These are phyloP conservation scores for Globisporangium nagaii DNA, from an alignment of 352 stramenopile genomes.

Conservation along the genomic window DNA sequence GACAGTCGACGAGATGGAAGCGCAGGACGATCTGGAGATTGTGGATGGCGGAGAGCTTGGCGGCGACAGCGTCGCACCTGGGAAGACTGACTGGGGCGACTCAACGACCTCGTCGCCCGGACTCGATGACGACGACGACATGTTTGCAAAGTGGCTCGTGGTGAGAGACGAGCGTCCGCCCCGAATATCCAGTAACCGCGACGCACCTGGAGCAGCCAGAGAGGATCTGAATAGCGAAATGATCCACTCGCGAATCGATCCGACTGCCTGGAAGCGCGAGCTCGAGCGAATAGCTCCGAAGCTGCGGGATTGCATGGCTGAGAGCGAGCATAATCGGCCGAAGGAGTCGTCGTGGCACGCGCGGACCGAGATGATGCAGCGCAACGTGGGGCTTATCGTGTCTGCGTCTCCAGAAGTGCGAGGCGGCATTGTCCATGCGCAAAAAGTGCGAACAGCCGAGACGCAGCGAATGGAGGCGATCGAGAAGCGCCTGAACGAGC, in stretches of 20 bases:
- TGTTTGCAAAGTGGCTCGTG: conserved; percentile 38
- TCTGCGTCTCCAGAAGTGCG: conserved; percentile 4
- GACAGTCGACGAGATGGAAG: conserved; percentile 32
- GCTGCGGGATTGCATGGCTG: conserved; percentile 19
- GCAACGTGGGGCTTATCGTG: conserved; percentile 18
- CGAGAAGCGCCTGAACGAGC: conserved; percentile 35
- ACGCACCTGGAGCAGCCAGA: no score
- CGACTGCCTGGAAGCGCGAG: conserved; percentile 30
- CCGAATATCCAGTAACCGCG: no score
- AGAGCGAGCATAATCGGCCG: conserved; percentile 12
- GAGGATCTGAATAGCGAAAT: conserved; percentile 29
- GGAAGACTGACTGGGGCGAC: conserved; percentile 13
- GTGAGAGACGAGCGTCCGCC: conserved; percentile 31
- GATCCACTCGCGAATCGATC: conserved; percentile 38
- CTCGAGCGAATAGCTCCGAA: conserved; percentile 31
- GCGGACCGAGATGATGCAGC: conserved; percentile 22
- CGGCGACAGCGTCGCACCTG: neutral
- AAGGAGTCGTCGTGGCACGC: conserved; percentile 22
- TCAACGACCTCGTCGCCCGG: conserved; percentile 23
- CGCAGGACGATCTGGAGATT: conserved; percentile 37
- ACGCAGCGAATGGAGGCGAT: conserved; percentile 18
- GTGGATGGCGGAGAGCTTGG: conserved; percentile 13
- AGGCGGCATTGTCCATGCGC: conserved; percentile 17
- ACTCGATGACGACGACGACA: conserved; percentile 19
- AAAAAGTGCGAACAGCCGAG: conserved; percentile 21